phyloP scores from a whole-genome alignment of 805 yeast genomes.

The Saccharomycopsis oosterbeekiorum region DNA sequence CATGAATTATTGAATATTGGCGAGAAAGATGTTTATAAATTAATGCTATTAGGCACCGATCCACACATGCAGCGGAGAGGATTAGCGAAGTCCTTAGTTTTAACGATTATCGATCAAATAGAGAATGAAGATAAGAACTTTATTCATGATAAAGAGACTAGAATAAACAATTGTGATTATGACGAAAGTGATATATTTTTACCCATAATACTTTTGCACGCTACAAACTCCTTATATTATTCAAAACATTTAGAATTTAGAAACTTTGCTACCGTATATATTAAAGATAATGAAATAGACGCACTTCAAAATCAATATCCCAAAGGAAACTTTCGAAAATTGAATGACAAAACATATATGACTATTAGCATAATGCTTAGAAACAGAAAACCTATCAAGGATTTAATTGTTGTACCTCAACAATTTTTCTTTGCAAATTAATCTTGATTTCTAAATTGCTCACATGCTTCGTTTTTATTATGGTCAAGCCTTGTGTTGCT shows the following conservation, averaged over 20 bases:
- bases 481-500: conserved; percentile 23
- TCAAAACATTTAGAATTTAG: conserved; percentile 1
- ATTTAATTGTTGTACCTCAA: conserved; percentile 3
- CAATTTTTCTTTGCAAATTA: conserved; percentile 9
- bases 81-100: background rate
- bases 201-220: conserved; percentile 11
- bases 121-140: background rate
- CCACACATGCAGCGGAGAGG: conserved; percentile 12
- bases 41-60: conserved; percentile 7
- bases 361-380: conserved; percentile 5
- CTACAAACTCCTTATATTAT: conserved; percentile 6
- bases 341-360: conserved; percentile 3
- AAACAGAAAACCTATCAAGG: conserved; percentile 4
- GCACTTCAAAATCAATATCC: background rate
- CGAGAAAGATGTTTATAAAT: background rate
- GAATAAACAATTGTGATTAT: conserved; percentile 8
- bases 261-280: conserved; percentile 9
- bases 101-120: background rate
- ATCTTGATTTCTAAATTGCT: conserved; percentile 15
- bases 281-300: conserved; percentile 3
- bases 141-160: background rate
- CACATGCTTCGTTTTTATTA: background rate
- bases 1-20: background rate
- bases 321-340: background rate
- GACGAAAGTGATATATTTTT: background rate